A percentile compares a stretch with the other conserved stretches of the same genome.
Conservation (phyloP, 257 asterid genomes). For the Capsicum baccatum region DNA sequence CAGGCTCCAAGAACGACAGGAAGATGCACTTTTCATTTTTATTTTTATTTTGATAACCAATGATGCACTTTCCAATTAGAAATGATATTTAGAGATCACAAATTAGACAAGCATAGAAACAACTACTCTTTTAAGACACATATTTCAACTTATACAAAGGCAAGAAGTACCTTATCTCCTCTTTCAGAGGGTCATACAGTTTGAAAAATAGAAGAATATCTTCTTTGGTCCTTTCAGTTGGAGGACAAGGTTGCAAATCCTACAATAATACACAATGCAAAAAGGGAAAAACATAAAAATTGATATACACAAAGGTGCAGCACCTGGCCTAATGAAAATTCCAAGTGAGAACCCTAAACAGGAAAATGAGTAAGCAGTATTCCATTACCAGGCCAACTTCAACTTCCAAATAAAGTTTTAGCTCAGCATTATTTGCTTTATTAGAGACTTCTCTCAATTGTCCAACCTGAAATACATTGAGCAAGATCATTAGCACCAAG, state of each 20-base stretch:
- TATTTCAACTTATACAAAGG: slow-evolving; percentile 30
- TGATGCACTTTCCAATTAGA: slow-evolving; percentile 2
- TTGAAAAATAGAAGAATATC: slow-evolving; percentile 80
- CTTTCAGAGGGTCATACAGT: slow-evolving; percentile 72
- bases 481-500: slow-evolving; percentile 32
- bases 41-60: not conserved
- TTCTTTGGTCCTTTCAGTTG: slow-evolving; percentile 68
- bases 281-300: slow-evolving; percentile 21
- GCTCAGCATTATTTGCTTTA: slow-evolving; percentile 71
- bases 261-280: slow-evolving; percentile 31
- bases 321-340: slow-evolving; percentile 22
- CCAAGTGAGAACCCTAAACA: slow-evolving; percentile 23
- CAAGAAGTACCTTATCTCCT: slow-evolving; percentile 60
- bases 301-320: slow-evolving; percentile 3
- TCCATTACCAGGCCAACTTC: slow-evolving; percentile 62
- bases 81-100: slow-evolving; percentile 21
- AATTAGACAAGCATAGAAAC: slow-evolving; percentile 15
- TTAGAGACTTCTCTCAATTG: slow-evolving; percentile 78
- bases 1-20: slow-evolving; percentile 9
- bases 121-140: not conserved
- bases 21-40: slow-evolving; percentile 1
- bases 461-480: slow-evolving; percentile 59
- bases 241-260: slow-evolving; percentile 69
- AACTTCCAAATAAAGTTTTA: slow-evolving; percentile 76
- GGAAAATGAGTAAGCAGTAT: slow-evolving; percentile 25